Percentiles rank a stretch among this genome's conserved stretches.
These are phyloP conservation scores for Circinella umbellata DNA, from an alignment of 371 early-diverging fungal species.

Conservation along the genomic window DNA sequence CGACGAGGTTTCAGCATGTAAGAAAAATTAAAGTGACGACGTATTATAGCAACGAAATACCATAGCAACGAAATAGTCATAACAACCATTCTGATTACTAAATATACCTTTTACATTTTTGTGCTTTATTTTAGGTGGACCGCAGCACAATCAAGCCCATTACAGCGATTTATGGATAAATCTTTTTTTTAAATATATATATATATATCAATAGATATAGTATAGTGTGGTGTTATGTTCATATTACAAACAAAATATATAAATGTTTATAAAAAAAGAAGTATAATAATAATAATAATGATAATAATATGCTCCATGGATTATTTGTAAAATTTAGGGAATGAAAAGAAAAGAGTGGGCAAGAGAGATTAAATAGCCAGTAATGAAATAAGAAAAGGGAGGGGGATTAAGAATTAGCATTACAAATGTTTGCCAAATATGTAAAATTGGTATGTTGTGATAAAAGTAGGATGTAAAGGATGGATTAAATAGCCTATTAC, in stretches of 20 bases:
- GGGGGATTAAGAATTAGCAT: too few relatives aligned
- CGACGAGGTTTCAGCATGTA: slow-evolving; percentile 51
- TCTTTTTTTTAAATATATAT: slow-evolving; percentile 4
- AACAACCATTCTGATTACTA: too few relatives aligned
- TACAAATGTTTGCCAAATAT: too few relatives aligned
- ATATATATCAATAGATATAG: too few relatives aligned
- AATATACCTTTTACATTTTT: background rate
- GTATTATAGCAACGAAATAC: too few relatives aligned
- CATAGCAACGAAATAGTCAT: too few relatives aligned
- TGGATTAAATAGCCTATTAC: background rate
- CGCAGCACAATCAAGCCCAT: slow-evolving; percentile 18
- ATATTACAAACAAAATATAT: too few relatives aligned
- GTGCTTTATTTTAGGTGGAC: slow-evolving; percentile 19
- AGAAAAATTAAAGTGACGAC: slow-evolving; percentile 1
- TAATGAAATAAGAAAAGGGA: too few relatives aligned
- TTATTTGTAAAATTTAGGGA: too few relatives aligned
- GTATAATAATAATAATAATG: background rate
- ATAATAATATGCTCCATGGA: background rate
- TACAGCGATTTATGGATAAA: slow-evolving; percentile 21
- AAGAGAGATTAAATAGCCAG: too few relatives aligned
- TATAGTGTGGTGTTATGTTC: too few relatives aligned
- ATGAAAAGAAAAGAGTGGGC: too few relatives aligned
- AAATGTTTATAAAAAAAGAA: background rate
- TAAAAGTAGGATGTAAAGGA: background rate
- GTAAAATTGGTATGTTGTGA: background rate